Evolutionary conservation across 2,329 filamentous ascomycete genomes (phyloP).

Genomic region (Uncinocarpus reesii): DNA sequence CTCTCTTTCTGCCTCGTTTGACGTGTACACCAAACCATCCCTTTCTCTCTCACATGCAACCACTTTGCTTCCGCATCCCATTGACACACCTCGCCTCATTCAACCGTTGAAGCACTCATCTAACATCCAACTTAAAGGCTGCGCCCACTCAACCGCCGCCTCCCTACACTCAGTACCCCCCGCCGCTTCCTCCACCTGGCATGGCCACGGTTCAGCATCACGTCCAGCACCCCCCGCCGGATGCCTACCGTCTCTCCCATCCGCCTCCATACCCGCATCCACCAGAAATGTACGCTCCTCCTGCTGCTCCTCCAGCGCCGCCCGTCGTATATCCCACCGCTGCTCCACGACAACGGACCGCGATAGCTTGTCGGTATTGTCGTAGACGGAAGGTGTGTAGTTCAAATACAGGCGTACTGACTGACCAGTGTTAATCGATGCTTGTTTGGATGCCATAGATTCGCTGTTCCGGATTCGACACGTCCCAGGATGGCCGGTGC

Average conservation of each 20-base stretch:
- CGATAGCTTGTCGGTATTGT: conserved; percentile 45
- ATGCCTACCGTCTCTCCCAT: conserved; percentile 34
- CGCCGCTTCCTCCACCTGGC: conserved; percentile 25
- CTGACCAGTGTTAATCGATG: background rate
- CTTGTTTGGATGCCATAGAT: conserved; percentile 42
- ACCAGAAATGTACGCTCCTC: conserved; percentile 33
- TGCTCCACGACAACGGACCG: conserved; percentile 42
- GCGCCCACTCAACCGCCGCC: conserved; percentile 9
- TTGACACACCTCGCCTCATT: too few relatives aligned
- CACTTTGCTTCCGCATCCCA: too few relatives aligned
- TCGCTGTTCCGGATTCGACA: conserved; percentile 65
- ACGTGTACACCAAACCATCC: background rate
- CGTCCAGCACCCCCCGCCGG: conserved; percentile 32
- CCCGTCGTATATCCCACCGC: conserved; percentile 37
- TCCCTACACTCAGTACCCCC: conserved; percentile 25
- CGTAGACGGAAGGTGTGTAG: conserved; percentile 41
- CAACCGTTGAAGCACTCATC: conserved; percentile 6
- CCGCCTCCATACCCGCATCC: conserved; percentile 36
- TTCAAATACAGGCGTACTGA: background rate
- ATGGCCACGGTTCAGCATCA: conserved; percentile 37
- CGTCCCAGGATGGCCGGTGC: conserved; percentile 60
- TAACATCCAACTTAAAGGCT: conserved; percentile 17
- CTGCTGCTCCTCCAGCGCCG: conserved; percentile 28
- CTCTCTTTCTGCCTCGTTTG: background rate
- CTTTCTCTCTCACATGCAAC: conserved; percentile 10